phyloP scores from a whole-genome alignment of 495 filamentous ascomycete species.

The Aspergillus affinis region DNA sequence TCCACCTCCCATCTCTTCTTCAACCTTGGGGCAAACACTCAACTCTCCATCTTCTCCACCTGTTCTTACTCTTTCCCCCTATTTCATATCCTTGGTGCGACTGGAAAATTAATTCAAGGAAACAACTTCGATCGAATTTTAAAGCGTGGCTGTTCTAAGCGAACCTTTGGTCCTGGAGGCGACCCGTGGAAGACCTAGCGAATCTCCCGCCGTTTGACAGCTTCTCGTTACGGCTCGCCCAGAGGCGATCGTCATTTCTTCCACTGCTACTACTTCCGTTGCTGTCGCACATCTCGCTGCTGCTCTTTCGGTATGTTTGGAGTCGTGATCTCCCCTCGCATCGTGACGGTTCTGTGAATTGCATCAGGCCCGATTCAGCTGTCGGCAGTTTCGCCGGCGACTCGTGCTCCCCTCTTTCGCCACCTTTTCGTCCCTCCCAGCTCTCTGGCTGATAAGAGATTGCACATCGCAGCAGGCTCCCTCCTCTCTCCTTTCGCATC shows the following conservation, averaged over 20 bases:
- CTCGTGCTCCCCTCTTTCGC: slow-evolving; percentile 20
- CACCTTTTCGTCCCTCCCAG: slow-evolving; percentile 12
- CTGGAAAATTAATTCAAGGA: background rate
- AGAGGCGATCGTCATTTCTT: slow-evolving; percentile 20
- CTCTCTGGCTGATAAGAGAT: slow-evolving; percentile 3
- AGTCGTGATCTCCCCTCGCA: background rate
- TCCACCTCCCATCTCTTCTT: background rate
- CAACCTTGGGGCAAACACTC: background rate
- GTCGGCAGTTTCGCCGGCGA: background rate
- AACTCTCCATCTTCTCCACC: slow-evolving; percentile 11
- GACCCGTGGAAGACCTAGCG: slow-evolving; percentile 39
- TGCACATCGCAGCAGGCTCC: slow-evolving; percentile 6
- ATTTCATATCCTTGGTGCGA: background rate
- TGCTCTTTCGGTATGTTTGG: slow-evolving; percentile 5
- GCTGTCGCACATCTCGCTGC: background rate
- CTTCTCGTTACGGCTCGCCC: slow-evolving; percentile 34
- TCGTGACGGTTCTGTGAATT: slow-evolving; percentile 10
- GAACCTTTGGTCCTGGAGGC: slow-evolving; percentile 26
- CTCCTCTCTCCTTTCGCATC: background rate
- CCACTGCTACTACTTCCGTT: background rate
- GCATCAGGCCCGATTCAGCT: slow-evolving; percentile 1
- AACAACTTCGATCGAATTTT: slow-evolving; percentile 1
- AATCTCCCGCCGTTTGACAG: slow-evolving; percentile 45
- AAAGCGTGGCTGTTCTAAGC: slow-evolving; percentile 12
- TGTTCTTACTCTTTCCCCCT: slow-evolving; percentile 16